Evolutionary conservation across 257 asterid species (phyloP), one percentile per base, ranked within the genome.

Genomic region (Scutellaria minor): DNA sequence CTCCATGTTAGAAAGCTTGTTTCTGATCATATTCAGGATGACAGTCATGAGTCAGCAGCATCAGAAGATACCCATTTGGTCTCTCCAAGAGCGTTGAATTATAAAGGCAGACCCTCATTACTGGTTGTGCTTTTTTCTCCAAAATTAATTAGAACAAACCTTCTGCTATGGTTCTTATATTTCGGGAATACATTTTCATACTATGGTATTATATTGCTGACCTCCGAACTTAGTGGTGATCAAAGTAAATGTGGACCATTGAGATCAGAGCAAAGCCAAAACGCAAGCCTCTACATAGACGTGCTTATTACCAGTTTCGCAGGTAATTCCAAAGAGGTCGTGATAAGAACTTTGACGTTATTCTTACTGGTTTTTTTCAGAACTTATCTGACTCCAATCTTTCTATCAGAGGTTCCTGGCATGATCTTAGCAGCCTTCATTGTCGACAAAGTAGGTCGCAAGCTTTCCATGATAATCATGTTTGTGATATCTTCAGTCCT

Each of bases 371-470:
- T 63, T 50, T 69, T 12, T 8, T 61, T 66, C 9, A 9, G 18
- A 27, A 63, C 46, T 68, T 47, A 20, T 48, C 52, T 56, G 51
- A 74, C 35, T 76, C 11, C n/a, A 52, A 48, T 24, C 59, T 15
- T 14, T 24, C 51, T 72, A 85, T 15, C 93, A 89, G 96, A 90
- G 89, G 83, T 89, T 80, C 96, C 98, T 37, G 98, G 94, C 59
- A 75, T 86, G 70, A 69, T 84, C 40, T 45, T 92, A 54, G 77
- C 94, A 47, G 96, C 88, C 24, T 64, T 83, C 70, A 78, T 88
- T 6, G 92, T 92, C 18, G 96, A 92, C 66, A 85, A 72, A 73
- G 63, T 84, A 31, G 98, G 96, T 54, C 94, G 92, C 56, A 92
- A 86, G 81, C 71, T 77, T 78, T 82, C 85, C 78, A 85, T 89